These are phyloP conservation scores for Didymellaceae sp. DNA, from an alignment of 2,329 filamentous ascomycete species.

Conservation along the genomic window DNA sequence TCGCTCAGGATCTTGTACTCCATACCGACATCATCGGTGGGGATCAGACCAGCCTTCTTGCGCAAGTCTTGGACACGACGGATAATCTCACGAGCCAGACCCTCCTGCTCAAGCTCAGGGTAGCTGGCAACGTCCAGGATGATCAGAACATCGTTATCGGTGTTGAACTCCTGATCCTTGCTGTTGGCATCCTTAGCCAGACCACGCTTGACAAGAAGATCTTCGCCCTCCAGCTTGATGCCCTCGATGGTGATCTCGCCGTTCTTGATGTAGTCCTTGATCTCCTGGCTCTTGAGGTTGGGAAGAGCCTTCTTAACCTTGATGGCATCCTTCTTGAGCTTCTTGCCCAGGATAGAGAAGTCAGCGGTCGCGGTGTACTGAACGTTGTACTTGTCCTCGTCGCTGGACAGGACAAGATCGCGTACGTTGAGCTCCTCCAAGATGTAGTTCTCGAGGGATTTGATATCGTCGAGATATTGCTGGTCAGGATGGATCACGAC, in stretches of 20 bases:
- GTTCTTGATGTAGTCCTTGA: constrained; percentile 76
- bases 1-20: constrained; percentile 84
- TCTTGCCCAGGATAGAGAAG: constrained; percentile 94
- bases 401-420: constrained; percentile 80
- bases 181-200: constrained; percentile 75
- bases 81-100: constrained; percentile 89
- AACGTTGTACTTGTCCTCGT: constrained; percentile 91
- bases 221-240: constrained; percentile 80
- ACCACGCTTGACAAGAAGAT: constrained; percentile 81
- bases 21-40: constrained; percentile 96
- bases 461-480: constrained; percentile 85
- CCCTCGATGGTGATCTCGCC: constrained; percentile 84
- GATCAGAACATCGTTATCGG: constrained; percentile 86
- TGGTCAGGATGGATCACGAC: constrained; percentile 85
- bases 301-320: constrained; percentile 92
- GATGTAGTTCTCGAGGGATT: constrained; percentile 86
- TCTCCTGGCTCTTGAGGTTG: constrained; percentile 76
- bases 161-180: constrained; percentile 82
- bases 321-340: constrained; percentile 92
- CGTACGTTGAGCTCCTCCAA: constrained; percentile 90
- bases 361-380: constrained; percentile 90
- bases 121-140: constrained; percentile 86
- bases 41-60: constrained; percentile 89
- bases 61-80: constrained; percentile 89
- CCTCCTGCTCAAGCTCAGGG: constrained; percentile 85